phyloP scores from a whole-genome alignment of 73 alveolate genomes.

The Paramecium bursaria region DNA sequence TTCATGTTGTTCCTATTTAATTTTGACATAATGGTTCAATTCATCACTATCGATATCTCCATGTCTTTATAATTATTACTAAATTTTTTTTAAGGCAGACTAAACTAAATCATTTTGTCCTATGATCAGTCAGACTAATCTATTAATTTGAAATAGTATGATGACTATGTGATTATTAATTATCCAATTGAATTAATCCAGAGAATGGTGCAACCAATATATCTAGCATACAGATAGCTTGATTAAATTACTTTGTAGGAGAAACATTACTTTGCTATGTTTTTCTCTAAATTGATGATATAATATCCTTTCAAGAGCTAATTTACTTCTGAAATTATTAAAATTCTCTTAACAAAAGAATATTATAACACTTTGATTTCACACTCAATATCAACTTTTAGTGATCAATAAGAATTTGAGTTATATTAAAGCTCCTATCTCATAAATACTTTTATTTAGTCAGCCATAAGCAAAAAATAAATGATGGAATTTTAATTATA shows the following conservation, averaged over 20 bases:
- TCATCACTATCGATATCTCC: background rate
- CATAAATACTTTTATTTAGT: background rate
- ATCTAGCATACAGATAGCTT: background rate
- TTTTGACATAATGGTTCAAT: background rate
- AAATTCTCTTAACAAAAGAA: too few species aligned
- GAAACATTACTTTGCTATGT: too few species aligned
- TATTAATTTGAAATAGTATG: too few species aligned
- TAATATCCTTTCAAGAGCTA: too few species aligned
- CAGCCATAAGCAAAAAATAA: background rate
- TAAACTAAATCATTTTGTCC: background rate
- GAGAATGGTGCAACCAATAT: background rate
- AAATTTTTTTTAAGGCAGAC: background rate
- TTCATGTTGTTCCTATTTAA: slow-evolving; percentile 9
- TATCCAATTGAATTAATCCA: background rate
- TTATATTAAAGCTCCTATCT: slow-evolving; percentile 30
- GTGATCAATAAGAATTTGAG: slow-evolving; percentile 1
- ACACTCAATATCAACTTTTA: background rate
- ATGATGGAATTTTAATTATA: too few species aligned
- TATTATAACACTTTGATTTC: too few species aligned
- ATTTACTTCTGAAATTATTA: too few species aligned
- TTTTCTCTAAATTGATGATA: too few species aligned
- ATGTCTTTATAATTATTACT: background rate
- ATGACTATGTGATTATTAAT: background rate
- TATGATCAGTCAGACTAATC: background rate
- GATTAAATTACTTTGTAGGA: too few species aligned